These are phyloP conservation scores for Ammopiptanthus mongolicus DNA, from an alignment of 306 rosid genomes.

Conservation along the genomic window DNA sequence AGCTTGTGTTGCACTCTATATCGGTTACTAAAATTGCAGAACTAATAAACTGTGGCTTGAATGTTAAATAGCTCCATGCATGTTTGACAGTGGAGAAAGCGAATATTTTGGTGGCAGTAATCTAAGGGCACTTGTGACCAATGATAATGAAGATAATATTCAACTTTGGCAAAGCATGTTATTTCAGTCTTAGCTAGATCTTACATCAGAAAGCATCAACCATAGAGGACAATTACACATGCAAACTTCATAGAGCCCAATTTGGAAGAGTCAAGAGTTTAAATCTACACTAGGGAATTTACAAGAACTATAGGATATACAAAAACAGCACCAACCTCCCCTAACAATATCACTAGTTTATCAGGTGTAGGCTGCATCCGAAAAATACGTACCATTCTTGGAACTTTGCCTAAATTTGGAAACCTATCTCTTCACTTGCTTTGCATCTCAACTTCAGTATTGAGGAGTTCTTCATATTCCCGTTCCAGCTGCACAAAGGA, in stretches of 20 bases:
- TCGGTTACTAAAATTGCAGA: slow-evolving; percentile 18
- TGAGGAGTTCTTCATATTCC: slow-evolving; percentile 52
- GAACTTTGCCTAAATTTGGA: not conserved
- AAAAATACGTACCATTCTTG: not conserved
- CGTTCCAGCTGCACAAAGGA: slow-evolving; percentile 66
- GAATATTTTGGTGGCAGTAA: not conserved
- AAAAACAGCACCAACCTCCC: slow-evolving; percentile 11
- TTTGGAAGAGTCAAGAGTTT: slow-evolving; percentile 24
- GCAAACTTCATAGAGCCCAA: slow-evolving; percentile 15
- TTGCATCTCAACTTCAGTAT: slow-evolving; percentile 50
- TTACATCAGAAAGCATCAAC: not conserved
- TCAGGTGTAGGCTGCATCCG: not conserved
- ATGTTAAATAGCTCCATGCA: not conserved
- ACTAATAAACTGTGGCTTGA: slow-evolving; percentile 24
- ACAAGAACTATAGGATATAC: slow-evolving; percentile 47
- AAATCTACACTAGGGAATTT: slow-evolving; percentile 30
- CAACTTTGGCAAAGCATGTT: not conserved
- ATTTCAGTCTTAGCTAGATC: not conserved
- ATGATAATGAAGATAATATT: not conserved
- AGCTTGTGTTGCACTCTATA: slow-evolving; percentile 27
- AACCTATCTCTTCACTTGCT: slow-evolving; percentile 32
- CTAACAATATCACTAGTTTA: slow-evolving; percentile 5
- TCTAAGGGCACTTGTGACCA: not conserved
- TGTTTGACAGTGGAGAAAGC: not conserved
- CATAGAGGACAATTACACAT: slow-evolving; percentile 7